These are phyloP conservation scores for Vanilla planifolia DNA, from an alignment of 106 monocot species.

Conservation along the genomic window DNA sequence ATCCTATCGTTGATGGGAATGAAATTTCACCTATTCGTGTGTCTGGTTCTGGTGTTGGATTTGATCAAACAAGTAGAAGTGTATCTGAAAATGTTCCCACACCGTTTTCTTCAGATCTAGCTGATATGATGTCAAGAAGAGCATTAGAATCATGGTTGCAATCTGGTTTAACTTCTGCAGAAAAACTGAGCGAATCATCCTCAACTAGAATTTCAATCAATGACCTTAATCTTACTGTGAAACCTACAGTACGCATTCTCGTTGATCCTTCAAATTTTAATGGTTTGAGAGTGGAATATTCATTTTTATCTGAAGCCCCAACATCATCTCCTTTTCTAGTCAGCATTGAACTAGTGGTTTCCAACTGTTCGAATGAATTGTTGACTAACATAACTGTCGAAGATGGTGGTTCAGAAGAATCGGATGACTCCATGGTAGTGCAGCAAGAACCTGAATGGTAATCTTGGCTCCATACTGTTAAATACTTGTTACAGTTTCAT, in stretches of 20 bases:
- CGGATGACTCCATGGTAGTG: constrained; percentile 25
- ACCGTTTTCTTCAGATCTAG: constrained; percentile 52
- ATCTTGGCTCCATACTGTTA: neutral
- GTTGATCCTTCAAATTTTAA: constrained; percentile 61
- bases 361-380: constrained; percentile 51
- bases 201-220: constrained; percentile 74
- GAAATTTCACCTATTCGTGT: constrained; percentile 26
- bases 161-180: constrained; percentile 24
- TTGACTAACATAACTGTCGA: constrained; percentile 44
- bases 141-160: constrained; percentile 84
- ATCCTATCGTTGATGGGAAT: constrained; percentile 15
- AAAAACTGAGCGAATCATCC: constrained; percentile 16
- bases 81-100: constrained; percentile 9
- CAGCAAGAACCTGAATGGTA: constrained; percentile 62
- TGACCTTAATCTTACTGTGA: constrained; percentile 43
- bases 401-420: constrained; percentile 35
- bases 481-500: neutral
- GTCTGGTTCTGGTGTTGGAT: constrained; percentile 26
- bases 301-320: constrained; percentile 63
- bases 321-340: constrained; percentile 45
- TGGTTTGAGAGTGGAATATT: constrained; percentile 68
- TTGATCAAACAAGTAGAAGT: constrained; percentile 21
- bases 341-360: constrained; percentile 57
- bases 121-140: constrained; percentile 64
- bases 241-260: constrained; percentile 43